phyloP scores from a whole-genome alignment of 805 yeast genomes.

The Peterozyma toletana region DNA sequence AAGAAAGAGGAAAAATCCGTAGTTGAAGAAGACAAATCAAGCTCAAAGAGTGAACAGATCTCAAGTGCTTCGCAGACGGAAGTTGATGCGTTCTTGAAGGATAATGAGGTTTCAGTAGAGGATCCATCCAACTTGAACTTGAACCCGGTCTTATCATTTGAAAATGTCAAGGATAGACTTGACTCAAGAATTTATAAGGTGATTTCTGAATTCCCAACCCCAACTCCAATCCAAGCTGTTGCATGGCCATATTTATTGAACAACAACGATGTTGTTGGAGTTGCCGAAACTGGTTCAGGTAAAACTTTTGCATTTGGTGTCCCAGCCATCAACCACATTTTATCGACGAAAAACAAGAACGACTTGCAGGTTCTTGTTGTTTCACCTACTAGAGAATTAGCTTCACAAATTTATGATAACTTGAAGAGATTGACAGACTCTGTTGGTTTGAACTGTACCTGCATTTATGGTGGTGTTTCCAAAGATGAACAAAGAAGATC shows the following conservation, averaged over 20 bases:
- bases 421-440: slow-evolving; percentile 56
- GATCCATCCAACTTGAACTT: slow-evolving; percentile 48
- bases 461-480: slow-evolving; percentile 96
- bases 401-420: slow-evolving; percentile 88
- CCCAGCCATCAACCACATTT: slow-evolving; percentile 80
- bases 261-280: slow-evolving; percentile 87
- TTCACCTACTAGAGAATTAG: slow-evolving; percentile 97
- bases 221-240: slow-evolving; percentile 92
- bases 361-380: slow-evolving; percentile 75
- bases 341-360: slow-evolving; percentile 29
- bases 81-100: slow-evolving; percentile 52
- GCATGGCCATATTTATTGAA: slow-evolving; percentile 87
- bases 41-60: slow-evolving; percentile 9
- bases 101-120: slow-evolving; percentile 75
- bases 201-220: slow-evolving; percentile 71
- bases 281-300: slow-evolving; percentile 98
- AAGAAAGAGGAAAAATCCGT: slow-evolving; percentile 29
- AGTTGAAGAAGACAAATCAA: slow-evolving; percentile 18
- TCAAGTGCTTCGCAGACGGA: slow-evolving; percentile 42
- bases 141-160: slow-evolving; percentile 67
- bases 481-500: slow-evolving; percentile 82
- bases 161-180: slow-evolving; percentile 41
- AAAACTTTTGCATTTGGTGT: slow-evolving; percentile 97
- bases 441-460: slow-evolving; percentile 62
- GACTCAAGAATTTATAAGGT: slow-evolving; percentile 50